phyloP scores from a whole-genome alignment of 2,329 filamentous ascomycete species.

The Pseudogymnoascus sp. region DNA sequence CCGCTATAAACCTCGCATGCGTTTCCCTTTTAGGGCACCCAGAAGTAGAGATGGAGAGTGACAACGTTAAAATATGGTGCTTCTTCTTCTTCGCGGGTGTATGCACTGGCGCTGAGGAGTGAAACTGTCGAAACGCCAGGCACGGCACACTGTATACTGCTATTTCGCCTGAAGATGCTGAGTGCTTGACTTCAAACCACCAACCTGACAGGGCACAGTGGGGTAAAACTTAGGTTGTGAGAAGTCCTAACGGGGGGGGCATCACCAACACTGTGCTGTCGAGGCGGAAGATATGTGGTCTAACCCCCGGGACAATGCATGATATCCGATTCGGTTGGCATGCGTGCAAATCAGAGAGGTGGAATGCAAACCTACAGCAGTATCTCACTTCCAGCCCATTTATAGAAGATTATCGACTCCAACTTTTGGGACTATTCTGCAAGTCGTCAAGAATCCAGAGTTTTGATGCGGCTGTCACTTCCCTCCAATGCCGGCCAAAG shows the following conservation, averaged over 20 bases:
- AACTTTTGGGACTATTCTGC: neutral
- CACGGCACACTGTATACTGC: neutral
- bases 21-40: neutral
- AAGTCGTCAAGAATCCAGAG: neutral
- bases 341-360: neutral
- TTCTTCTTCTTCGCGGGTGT: neutral
- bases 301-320: neutral
- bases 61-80: conserved; percentile 6
- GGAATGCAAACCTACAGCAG: neutral
- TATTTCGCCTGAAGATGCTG: neutral
- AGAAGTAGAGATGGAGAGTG: neutral
- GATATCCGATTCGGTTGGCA: neutral
- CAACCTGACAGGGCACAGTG: neutral
- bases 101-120: conserved; percentile 10
- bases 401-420: neutral
- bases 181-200: neutral
- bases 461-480: neutral
- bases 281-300: neutral
- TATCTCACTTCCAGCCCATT: neutral
- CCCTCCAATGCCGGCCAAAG: neutral
- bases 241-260: neutral
- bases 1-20: conserved; percentile 2
- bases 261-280: neutral
- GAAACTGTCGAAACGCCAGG: conserved; percentile 13
- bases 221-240: conserved; percentile 1